Evolutionary conservation across 805 yeast genomes (phyloP).

Genomic region (Metschnikowia lachancei): DNA sequence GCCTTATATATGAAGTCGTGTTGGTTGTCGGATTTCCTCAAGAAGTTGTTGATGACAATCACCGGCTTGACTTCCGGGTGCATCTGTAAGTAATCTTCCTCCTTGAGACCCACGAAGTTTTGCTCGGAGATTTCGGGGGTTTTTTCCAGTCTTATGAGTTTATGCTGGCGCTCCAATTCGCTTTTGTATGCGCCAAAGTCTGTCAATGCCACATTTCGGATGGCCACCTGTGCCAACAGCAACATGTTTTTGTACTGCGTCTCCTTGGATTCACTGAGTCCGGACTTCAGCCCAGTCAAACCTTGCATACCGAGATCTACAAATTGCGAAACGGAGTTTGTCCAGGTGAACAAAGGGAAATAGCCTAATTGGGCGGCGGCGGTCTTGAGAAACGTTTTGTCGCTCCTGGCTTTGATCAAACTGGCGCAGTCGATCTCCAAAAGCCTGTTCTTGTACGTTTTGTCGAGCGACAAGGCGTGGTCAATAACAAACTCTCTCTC

Average conservation of each 20-base stretch:
- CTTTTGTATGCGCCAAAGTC: constrained; percentile 32
- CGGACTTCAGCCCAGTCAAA: constrained; percentile 90
- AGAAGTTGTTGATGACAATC: constrained; percentile 74
- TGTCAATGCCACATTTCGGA: constrained; percentile 55
- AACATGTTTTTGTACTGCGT: constrained; percentile 79
- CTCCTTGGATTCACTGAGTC: constrained; percentile 79
- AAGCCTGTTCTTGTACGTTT: constrained; percentile 42
- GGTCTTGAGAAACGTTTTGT: constrained; percentile 60
- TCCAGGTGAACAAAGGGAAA: constrained; percentile 92
- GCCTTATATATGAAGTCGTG: constrained; percentile 68
- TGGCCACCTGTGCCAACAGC: constrained; percentile 64
- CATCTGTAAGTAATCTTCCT: constrained; percentile 78
- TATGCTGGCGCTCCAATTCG: constrained; percentile 22
- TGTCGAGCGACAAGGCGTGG: constrained; percentile 58
- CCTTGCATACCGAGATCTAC: constrained; percentile 87
- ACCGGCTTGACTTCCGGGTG: constrained; percentile 87
- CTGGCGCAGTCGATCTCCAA: constrained; percentile 77
- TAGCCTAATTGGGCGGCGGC: constrained; percentile 82
- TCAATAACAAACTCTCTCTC: constrained; percentile 74
- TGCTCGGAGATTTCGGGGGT: constrained; percentile 19
- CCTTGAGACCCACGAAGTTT: constrained; percentile 47
- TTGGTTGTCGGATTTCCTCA: constrained; percentile 45
- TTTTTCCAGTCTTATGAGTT: constrained; percentile 9
- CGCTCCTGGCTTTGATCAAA: constrained; percentile 70
- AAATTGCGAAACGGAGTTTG: constrained; percentile 72